Evolutionary conservation across 2,329 filamentous ascomycete species (phyloP), one percentile per base, ranked within the genome.

Genomic region (Nigrospora osmanthi): DNA sequence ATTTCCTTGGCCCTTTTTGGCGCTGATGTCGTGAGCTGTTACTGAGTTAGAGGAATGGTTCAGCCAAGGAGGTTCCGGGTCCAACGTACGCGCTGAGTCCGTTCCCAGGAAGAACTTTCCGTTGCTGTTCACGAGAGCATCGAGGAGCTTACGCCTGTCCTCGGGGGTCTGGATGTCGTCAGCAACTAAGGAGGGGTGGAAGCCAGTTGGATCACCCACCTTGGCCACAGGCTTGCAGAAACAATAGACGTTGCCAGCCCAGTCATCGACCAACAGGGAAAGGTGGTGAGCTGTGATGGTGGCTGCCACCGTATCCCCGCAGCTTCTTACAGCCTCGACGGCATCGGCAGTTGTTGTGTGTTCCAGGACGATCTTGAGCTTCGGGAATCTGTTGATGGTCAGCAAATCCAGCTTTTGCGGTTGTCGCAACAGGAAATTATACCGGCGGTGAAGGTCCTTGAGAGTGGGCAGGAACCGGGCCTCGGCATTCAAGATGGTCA

Each of bases 31-130:
- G 60, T 85, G 82, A 30, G 47, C 43, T 45, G 23, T n/a, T 45
- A 17, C 28, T 12, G 13, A 14, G 6, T 44, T 34, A 44, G 42
- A 16, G 17, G 13, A 17, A 11, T n/a, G 28, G 9, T 2, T 3
- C 14, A 14, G 16, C 35, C 23, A 35, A n/a, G 34, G 11, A 6
- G 15, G 34, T 35, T 17, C 12, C 10, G 5, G n/a, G 23, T 35
- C 43, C 12, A n/a, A 56, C 66, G 50, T 80, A 59, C 86, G 85
- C n/a, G 85, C 85, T 13, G 75, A 81, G 60, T 89, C 85, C n/a
- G 65, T 70, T 35, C 79, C 83, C 17, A 91, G 79, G 69, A 89
- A 89, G 67, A 88, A 88, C 56, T 83, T 84, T 14, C 73, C 66
- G 34, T 76, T 68, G 50, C 80, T 77, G 51, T 70, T 74, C 28